These are phyloP conservation scores for Leishmania turanica DNA, from an alignment of 208 protist species.

Conservation along the genomic window DNA sequence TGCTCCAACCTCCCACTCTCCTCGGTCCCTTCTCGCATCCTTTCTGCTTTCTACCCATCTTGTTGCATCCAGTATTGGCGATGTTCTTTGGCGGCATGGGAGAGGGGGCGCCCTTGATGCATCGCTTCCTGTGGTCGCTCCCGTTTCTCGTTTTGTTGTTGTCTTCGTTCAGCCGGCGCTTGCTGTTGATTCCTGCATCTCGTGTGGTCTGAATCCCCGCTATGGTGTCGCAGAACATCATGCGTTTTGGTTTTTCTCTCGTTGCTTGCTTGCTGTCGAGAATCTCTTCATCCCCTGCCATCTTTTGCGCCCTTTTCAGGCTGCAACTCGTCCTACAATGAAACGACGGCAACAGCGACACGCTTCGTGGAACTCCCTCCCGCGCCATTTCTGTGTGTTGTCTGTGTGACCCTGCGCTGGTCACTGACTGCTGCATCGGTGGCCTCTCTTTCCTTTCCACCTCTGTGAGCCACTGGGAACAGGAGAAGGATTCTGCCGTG, in stretches of 20 bases:
- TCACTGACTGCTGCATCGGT: not conserved
- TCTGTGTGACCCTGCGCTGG: not conserved
- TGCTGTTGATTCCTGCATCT: not conserved
- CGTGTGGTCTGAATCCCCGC: not conserved
- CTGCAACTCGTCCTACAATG: not conserved
- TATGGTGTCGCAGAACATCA: not conserved
- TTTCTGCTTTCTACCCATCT: no score
- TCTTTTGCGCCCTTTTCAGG: not conserved
- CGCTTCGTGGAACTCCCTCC: not conserved
- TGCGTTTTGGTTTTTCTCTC: not conserved
- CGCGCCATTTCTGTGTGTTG: not conserved
- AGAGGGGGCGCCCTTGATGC: no score
- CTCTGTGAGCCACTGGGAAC: not conserved
- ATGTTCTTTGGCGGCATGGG: no score
- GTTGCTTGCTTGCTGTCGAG: not conserved
- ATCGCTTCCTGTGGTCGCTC: not conserved
- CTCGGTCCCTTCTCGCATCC: no score
- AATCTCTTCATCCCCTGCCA: not conserved
- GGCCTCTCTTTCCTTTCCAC: no score
- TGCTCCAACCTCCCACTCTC: not conserved
- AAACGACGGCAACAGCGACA: not conserved
- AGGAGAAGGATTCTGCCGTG: not conserved
- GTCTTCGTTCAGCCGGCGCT: constrained; percentile 3
- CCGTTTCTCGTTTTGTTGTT: constrained; percentile 8
- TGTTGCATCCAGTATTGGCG: no score